Conservation (phyloP, 305 asterid genomes). For the Nicotiana rustica region DNA sequence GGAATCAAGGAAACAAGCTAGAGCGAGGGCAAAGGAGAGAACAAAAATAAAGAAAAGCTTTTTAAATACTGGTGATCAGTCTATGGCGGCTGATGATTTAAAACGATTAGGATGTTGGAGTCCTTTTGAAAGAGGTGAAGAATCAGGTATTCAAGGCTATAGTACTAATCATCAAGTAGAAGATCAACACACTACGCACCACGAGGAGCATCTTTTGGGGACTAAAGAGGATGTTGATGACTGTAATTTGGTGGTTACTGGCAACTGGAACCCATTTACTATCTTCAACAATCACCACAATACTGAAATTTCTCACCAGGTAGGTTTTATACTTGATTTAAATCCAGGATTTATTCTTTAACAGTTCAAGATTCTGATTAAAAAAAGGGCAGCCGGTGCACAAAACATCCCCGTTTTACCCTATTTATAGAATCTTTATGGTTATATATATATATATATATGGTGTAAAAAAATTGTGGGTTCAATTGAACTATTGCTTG, state of each 20-base stretch:
- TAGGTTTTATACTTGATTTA: not conserved
- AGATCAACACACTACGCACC: too few relatives aligned
- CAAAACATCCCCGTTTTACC: too few relatives aligned
- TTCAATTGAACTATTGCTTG: too few relatives aligned
- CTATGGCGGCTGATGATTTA: not conserved
- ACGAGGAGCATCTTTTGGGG: not conserved
- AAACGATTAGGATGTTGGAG: constrained; percentile 33
- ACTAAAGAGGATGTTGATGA: constrained; percentile 24
- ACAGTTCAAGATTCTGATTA: too few relatives aligned
- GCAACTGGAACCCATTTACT: constrained; percentile 42
- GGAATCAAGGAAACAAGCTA: constrained; percentile 49
- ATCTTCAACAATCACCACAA: constrained; percentile 35
- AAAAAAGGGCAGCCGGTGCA: too few relatives aligned
- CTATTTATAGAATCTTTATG: too few relatives aligned
- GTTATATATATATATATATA: too few relatives aligned
- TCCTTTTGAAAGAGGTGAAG: constrained; percentile 30
- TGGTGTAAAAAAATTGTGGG: too few relatives aligned
- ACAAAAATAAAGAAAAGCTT: constrained; percentile 44
- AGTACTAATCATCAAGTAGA: constrained; percentile 3
- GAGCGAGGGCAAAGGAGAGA: constrained; percentile 56
- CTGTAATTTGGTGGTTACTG: constrained; percentile 30
- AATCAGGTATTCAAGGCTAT: constrained; percentile 36
- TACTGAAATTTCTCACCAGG: constrained; percentile 40
- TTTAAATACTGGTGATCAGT: not conserved
- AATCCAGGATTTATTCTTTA: too few relatives aligned